phyloP scores from a whole-genome alignment of 495 filamentous ascomycete species.

The Neurospora sp. region DNA sequence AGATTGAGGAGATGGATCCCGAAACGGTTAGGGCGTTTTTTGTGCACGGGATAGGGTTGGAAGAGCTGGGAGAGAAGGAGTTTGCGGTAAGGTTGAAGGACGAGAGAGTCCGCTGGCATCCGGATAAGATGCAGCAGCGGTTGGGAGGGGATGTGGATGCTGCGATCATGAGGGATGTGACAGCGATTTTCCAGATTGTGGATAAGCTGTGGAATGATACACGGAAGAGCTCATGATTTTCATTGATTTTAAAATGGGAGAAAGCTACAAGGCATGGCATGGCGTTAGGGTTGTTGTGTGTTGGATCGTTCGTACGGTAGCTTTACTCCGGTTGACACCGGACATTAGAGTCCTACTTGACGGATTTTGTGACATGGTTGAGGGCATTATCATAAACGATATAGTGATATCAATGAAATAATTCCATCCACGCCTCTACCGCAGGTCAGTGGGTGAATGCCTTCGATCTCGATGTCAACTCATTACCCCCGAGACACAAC shows the following conservation, averaged over 20 bases:
- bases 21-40: constrained; percentile 31
- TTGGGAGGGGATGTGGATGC: constrained; percentile 59
- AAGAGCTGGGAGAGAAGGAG: constrained; percentile 53
- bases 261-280: neutral
- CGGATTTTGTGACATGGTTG: neutral
- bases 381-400: neutral
- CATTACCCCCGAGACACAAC: neutral
- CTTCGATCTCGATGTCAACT: neutral
- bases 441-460: neutral
- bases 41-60: constrained; percentile 29
- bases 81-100: constrained; percentile 58
- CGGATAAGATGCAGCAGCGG: constrained; percentile 93
- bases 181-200: constrained; percentile 83
- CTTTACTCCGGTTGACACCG: neutral
- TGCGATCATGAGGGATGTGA: constrained; percentile 64
- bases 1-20: constrained; percentile 13
- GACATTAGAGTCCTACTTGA: neutral
- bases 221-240: constrained; percentile 16
- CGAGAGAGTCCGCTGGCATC: constrained; percentile 92
- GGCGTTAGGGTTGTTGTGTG: neutral
- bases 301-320: neutral
- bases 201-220: constrained; percentile 70
- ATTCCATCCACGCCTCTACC: too few relatives aligned
- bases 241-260: neutral
- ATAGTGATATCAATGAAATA: neutral